phyloP scores from a whole-genome alignment of 345 rosid genomes.

The Gossypium anomalum region DNA sequence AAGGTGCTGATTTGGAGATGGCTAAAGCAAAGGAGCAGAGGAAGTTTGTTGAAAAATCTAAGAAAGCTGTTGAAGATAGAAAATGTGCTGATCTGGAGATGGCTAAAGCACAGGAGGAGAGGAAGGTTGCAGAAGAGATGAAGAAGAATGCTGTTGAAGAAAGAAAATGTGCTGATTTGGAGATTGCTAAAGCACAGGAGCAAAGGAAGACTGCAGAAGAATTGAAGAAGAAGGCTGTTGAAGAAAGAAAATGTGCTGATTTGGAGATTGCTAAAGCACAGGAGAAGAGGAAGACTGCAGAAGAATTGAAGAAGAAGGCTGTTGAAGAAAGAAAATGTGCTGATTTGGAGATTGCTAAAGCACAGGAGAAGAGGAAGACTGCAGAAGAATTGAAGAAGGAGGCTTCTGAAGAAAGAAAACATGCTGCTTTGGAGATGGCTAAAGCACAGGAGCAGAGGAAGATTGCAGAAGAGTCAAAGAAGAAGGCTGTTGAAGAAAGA shows the following conservation, averaged over 20 bases:
- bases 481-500: constrained; percentile 35
- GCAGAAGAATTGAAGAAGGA: constrained; percentile 36
- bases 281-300: neutral
- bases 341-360: constrained; percentile 36
- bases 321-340: constrained; percentile 9
- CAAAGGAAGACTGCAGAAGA: constrained; percentile 37
- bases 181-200: constrained; percentile 18
- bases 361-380: constrained; percentile 40
- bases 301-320: constrained; percentile 13
- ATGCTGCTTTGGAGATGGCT: neutral
- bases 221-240: constrained; percentile 37
- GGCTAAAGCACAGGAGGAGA: constrained; percentile 27
- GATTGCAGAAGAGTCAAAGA: constrained; percentile 28
- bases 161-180: too few relatives aligned
- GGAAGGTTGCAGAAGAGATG: constrained; percentile 35
- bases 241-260: neutral
- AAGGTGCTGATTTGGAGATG: constrained; percentile 47
- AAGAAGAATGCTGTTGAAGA: constrained; percentile 35
- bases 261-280: neutral
- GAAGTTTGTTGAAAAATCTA: constrained; percentile 47
- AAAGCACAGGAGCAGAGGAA: neutral
- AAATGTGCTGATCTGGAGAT: neutral
- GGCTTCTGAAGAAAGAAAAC: constrained; percentile 28
- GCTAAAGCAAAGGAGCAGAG: constrained; percentile 46
- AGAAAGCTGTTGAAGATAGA: constrained; percentile 46